A percentile compares a stretch with the other conserved stretches of the same genome.
Conservation (phyloP, 169 alveolate species). For the Eimeria tenella region DNA sequence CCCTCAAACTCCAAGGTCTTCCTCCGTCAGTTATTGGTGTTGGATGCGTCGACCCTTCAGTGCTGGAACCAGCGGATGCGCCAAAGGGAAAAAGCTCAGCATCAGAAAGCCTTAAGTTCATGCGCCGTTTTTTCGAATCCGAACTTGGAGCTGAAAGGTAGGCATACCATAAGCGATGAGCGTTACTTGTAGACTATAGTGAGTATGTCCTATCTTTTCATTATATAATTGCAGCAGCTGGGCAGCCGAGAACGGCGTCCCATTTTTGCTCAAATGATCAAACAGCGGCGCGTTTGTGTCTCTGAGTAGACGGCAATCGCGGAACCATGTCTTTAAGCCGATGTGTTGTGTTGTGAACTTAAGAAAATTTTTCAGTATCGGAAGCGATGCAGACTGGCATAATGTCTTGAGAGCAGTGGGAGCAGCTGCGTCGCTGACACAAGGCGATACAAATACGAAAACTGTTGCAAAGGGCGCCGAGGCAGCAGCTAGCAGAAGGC, state of each 20-base stretch:
- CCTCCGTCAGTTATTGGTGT: slow-evolving; percentile 77
- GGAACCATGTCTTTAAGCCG: neutral
- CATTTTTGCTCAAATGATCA: too few relatives aligned
- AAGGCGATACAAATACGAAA: neutral
- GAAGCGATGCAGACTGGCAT: slow-evolving; percentile 61
- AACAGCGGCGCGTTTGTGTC: too few relatives aligned
- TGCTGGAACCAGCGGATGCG: slow-evolving; percentile 10
- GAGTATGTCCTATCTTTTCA: too few relatives aligned
- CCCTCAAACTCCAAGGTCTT: slow-evolving; percentile 77
- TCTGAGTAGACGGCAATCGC: too few relatives aligned
- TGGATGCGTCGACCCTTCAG: slow-evolving; percentile 60
- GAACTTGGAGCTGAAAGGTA: slow-evolving; percentile 78
- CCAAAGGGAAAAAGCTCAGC: slow-evolving; percentile 24
- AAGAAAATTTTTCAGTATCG: slow-evolving; percentile 64
- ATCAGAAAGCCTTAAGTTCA: slow-evolving; percentile 57
- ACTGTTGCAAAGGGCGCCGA: slow-evolving; percentile 42
- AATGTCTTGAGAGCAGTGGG: slow-evolving; percentile 67
- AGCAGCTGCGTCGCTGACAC: slow-evolving; percentile 34
- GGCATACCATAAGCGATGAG: neutral
- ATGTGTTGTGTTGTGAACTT: neutral
- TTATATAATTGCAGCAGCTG: too few relatives aligned
- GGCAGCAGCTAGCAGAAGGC: slow-evolving; percentile 67
- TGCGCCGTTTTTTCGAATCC: slow-evolving; percentile 70
- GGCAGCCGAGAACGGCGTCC: too few relatives aligned
- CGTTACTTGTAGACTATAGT: too few relatives aligned